These are phyloP conservation scores for Diaporthe sp. DNA, from an alignment of 2,329 filamentous ascomycete genomes.

Conservation along the genomic window DNA sequence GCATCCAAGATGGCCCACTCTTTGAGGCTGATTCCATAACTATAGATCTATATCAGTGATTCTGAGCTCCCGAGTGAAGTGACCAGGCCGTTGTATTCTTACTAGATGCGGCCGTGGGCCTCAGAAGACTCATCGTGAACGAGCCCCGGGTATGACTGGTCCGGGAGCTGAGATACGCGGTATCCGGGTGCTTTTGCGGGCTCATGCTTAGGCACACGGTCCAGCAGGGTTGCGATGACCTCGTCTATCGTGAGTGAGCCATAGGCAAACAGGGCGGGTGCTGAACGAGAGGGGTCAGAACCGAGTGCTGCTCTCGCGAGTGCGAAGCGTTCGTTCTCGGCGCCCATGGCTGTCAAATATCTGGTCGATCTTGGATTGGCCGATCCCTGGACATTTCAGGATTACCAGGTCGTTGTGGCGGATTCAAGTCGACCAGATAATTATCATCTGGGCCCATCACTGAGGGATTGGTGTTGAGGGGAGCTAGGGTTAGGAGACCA, in stretches of 20 bases:
- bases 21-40: conserved; percentile 8
- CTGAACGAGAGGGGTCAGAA: conserved; percentile 7
- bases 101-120: conserved; percentile 37
- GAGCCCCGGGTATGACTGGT: conserved; percentile 40
- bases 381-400: too few relatives aligned
- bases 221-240: conserved; percentile 38
- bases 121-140: conserved; percentile 30
- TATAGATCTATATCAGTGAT: background rate
- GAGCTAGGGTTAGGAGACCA: conserved; percentile 4
- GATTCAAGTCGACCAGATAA: background rate
- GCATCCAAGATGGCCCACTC: conserved; percentile 40
- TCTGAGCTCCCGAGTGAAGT: too few relatives aligned
- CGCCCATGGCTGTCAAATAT: background rate
- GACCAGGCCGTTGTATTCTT: background rate
- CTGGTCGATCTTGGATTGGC: background rate
- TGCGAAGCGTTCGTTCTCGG: conserved; percentile 19
- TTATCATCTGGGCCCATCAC: background rate
- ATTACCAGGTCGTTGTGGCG: background rate
- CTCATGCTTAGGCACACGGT: conserved; percentile 35
- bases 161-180: conserved; percentile 38
- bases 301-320: conserved; percentile 17
- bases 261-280: conserved; percentile 39
- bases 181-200: conserved; percentile 32
- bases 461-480: too few relatives aligned
- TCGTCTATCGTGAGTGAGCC: conserved; percentile 39